Evolutionary conservation across 1,139 yeast species (phyloP).

Genomic region (Zygosaccharomyces sapae): DNA sequence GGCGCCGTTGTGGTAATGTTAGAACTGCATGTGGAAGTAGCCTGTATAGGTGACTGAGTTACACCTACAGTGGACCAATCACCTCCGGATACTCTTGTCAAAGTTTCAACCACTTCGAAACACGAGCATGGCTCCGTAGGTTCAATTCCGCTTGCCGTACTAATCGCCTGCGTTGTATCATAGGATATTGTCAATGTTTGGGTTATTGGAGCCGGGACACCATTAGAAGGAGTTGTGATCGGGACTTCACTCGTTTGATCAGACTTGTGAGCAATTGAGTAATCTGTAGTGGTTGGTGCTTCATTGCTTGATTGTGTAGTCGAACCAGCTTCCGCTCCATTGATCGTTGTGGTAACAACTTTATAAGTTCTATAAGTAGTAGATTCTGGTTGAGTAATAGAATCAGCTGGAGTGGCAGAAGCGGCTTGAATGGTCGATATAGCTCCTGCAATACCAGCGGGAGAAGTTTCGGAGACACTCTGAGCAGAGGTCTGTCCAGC

Average conservation of each 20-base stretch:
- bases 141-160: background rate
- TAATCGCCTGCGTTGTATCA: constrained; percentile 2
- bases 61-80: constrained; percentile 4
- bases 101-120: constrained; percentile 1
- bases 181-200: constrained; percentile 1
- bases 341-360: constrained; percentile 17
- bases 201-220: background rate
- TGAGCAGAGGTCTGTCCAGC: background rate
- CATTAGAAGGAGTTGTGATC: background rate
- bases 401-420: background rate
- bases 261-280: background rate
- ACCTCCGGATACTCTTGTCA: constrained; percentile 2
- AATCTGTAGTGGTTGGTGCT: background rate
- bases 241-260: background rate
- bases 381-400: background rate
- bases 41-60: constrained; percentile 1
- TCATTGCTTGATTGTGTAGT: background rate
- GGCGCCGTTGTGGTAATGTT: background rate
- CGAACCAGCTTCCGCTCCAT: constrained; percentile 15
- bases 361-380: constrained; percentile 12
- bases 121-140: background rate
- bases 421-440: background rate
- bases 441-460: background rate
- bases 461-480: background rate
- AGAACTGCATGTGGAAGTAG: background rate